Conservation (phyloP, 1,284 basidiomycete genomes). For the Apiotrichum mycotoxinovorans region DNA sequence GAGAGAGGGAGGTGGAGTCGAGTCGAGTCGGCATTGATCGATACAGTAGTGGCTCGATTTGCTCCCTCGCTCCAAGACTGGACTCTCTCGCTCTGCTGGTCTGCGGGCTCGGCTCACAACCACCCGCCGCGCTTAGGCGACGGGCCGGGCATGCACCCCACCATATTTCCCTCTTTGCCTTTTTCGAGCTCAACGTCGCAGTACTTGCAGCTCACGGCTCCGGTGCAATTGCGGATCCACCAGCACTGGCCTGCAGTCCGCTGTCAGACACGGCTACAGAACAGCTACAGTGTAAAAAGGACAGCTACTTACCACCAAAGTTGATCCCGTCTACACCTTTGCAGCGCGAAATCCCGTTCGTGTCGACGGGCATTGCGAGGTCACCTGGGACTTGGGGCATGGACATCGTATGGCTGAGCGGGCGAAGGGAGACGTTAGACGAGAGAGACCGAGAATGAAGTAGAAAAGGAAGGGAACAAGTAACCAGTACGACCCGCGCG, state of each 20-base stretch:
- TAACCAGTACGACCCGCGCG: too few relatives aligned
- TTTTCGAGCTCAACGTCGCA: neutral
- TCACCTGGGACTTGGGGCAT: neutral
- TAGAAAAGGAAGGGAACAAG: too few relatives aligned
- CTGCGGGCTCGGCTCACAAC: neutral
- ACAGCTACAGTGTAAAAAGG: too few relatives aligned
- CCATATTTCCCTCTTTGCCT: neutral
- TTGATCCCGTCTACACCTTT: neutral
- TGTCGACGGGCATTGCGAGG: constrained; percentile 2
- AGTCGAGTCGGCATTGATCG: too few relatives aligned
- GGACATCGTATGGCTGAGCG: neutral
- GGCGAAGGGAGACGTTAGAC: neutral
- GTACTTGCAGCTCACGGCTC: constrained; percentile 2
- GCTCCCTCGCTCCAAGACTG: too few relatives aligned
- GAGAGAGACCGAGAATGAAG: too few relatives aligned
- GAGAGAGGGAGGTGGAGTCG: too few relatives aligned
- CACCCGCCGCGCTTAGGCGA: neutral
- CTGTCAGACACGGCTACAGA: neutral
- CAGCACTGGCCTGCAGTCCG: neutral
- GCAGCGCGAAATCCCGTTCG: constrained; percentile 3
- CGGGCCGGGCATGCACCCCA: too few relatives aligned
- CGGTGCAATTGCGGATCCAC: neutral
- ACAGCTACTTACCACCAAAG: neutral
- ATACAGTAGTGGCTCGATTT: too few relatives aligned
- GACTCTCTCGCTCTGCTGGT: too few relatives aligned